Percentiles rank a stretch among this genome's conserved stretches.
Conservation (phyloP, 2,329 filamentous ascomycete genomes). For the Pseudopyricularia javanii region DNA sequence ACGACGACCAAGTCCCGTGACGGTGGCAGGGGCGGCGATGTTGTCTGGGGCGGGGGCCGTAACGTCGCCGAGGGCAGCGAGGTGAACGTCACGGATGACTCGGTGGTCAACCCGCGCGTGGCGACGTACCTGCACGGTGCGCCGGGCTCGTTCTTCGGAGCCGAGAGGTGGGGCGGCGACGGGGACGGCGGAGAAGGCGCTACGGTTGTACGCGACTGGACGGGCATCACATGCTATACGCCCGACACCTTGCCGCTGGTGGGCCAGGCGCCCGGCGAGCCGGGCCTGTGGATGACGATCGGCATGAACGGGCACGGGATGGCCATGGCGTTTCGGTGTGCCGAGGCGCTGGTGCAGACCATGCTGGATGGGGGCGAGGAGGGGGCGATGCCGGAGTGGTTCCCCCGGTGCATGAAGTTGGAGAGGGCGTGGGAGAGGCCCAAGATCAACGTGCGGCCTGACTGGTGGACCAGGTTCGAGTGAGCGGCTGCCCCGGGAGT, state of each 20-base stretch:
- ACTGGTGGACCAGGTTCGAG: not conserved
- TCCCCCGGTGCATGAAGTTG: not conserved
- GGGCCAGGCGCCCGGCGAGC: slow-evolving; percentile 26
- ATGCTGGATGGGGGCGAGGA: slow-evolving; percentile 16
- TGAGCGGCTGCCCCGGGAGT: not conserved
- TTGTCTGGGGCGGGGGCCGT: slow-evolving; percentile 51
- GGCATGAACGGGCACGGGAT: slow-evolving; percentile 58
- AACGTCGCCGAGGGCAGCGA: slow-evolving; percentile 18
- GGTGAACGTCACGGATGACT: slow-evolving; percentile 46
- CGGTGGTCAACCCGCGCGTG: slow-evolving; percentile 32
- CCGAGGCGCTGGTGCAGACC: slow-evolving; percentile 44
- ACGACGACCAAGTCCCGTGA: slow-evolving; percentile 29
- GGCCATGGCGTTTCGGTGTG: slow-evolving; percentile 49
- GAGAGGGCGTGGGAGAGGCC: slow-evolving; percentile 1
- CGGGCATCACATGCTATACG: slow-evolving; percentile 43
- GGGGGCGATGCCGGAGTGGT: not conserved
- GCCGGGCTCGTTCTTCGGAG: slow-evolving; percentile 37
- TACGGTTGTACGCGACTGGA: slow-evolving; percentile 29
- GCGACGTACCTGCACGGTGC: slow-evolving; percentile 32
- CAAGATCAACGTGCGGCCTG: not conserved
- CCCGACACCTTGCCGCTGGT: slow-evolving; percentile 40
- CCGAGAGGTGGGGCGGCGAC: slow-evolving; percentile 29
- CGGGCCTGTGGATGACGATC: slow-evolving; percentile 39
- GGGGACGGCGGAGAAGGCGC: slow-evolving; percentile 12
- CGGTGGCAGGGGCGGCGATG: slow-evolving; percentile 29